These are phyloP conservation scores for Iberis pinnata DNA, from an alignment of 345 rosid genomes.

Conservation along the genomic window DNA sequence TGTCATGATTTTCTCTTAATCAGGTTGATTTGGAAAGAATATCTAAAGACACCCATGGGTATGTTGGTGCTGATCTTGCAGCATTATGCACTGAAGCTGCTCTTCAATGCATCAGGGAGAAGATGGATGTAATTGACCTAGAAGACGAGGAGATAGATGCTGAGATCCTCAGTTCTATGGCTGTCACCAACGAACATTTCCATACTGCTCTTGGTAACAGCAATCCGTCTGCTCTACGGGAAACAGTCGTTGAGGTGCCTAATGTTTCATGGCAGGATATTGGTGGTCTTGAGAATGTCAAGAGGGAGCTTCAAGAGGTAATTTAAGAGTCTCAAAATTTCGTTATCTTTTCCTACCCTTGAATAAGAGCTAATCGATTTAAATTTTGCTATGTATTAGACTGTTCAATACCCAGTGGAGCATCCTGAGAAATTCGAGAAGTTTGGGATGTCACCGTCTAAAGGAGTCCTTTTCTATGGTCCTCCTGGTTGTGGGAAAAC, in stretches of 20 bases:
- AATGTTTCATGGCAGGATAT: slow-evolving; percentile 65
- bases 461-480: slow-evolving; percentile 67
- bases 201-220: slow-evolving; percentile 62
- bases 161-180: slow-evolving; percentile 61
- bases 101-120: slow-evolving; percentile 65
- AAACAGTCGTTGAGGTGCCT: slow-evolving; percentile 71
- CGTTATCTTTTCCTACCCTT: neutral
- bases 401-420: slow-evolving; percentile 79
- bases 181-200: slow-evolving; percentile 60
- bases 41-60: slow-evolving; percentile 53
- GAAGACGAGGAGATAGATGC: slow-evolving; percentile 67
- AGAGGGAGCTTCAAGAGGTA: slow-evolving; percentile 73
- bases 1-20: slow-evolving; percentile 1
- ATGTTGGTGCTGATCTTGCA: slow-evolving; percentile 69
- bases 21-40: slow-evolving; percentile 53
- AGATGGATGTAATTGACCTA: slow-evolving; percentile 66
- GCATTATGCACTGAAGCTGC: slow-evolving; percentile 70
- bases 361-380: neutral
- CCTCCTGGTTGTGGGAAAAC: slow-evolving; percentile 73
- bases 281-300: slow-evolving; percentile 68
- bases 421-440: slow-evolving; percentile 75
- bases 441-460: slow-evolving; percentile 77
- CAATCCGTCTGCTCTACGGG: slow-evolving; percentile 71
- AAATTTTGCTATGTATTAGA: slow-evolving; percentile 26
- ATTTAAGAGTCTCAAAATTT: slow-evolving; percentile 5